A percentile compares a stretch with the other conserved stretches of the same genome.
phyloP scores from a whole-genome alignment of 2,329 filamentous ascomycete species.

The Calonectria fujianensis region DNA sequence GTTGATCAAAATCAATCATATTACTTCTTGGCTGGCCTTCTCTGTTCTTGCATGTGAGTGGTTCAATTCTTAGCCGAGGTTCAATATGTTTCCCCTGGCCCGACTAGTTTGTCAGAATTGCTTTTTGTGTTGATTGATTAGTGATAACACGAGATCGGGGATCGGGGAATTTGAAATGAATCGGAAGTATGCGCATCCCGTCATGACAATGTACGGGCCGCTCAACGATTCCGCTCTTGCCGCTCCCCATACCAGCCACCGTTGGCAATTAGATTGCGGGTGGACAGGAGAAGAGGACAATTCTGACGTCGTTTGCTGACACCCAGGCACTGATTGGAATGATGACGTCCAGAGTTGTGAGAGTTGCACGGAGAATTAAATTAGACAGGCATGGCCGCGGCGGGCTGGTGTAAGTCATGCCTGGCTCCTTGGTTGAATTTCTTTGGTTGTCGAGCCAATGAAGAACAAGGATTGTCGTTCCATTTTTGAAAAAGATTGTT shows the following conservation, averaged over 20 bases:
- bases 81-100: neutral
- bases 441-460: constrained; percentile 18
- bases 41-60: neutral
- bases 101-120: neutral
- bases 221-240: constrained; percentile 7
- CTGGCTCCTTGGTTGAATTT: neutral
- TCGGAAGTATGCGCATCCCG: constrained; percentile 1
- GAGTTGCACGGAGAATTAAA: neutral
- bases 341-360: neutral
- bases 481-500: neutral
- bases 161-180: neutral
- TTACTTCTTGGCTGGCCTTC: too few species aligned
- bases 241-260: neutral
- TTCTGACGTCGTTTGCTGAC: neutral
- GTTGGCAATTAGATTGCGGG: neutral
- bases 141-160: neutral
- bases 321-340: neutral
- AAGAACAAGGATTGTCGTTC: neutral
- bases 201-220: neutral
- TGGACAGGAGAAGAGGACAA: neutral
- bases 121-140: neutral
- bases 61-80: neutral
- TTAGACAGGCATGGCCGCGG: constrained; percentile 1
- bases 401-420: constrained; percentile 6
- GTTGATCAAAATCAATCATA: neutral